phyloP scores from a whole-genome alignment of 441 rosid species.

The Mallotus japonicus region DNA sequence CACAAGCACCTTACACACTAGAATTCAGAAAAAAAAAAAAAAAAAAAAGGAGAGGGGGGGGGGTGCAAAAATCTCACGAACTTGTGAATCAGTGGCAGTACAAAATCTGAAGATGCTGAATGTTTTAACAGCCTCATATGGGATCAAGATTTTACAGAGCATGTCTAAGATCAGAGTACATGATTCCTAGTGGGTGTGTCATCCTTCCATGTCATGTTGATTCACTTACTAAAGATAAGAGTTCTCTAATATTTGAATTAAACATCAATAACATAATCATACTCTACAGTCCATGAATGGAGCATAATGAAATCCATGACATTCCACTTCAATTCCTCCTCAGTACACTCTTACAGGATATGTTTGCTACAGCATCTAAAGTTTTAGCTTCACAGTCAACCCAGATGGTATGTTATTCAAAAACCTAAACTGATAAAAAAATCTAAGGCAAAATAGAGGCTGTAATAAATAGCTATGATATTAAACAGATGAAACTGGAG shows the following conservation, averaged over 20 bases:
- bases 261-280: not conserved
- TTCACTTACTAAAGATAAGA: not conserved
- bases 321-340: too few species aligned
- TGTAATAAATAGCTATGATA: not conserved
- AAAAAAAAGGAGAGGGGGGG: not conserved
- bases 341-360: too few species aligned
- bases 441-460: too few species aligned
- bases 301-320: too few species aligned
- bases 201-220: not conserved
- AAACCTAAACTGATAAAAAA: not conserved
- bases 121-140: not conserved
- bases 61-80: not conserved
- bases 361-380: not conserved
- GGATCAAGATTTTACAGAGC: not conserved
- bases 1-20: not conserved
- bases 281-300: not conserved
- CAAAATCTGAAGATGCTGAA: not conserved
- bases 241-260: not conserved
- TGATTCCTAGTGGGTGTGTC: not conserved
- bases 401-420: not conserved
- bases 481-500: not conserved
- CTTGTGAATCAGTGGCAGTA: not conserved
- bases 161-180: not conserved
- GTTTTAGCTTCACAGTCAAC: too few species aligned
- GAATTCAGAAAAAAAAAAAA: not conserved